phyloP scores from a whole-genome alignment of 2,329 filamentous ascomycete genomes.

The Parastagonospora nodorum region DNA sequence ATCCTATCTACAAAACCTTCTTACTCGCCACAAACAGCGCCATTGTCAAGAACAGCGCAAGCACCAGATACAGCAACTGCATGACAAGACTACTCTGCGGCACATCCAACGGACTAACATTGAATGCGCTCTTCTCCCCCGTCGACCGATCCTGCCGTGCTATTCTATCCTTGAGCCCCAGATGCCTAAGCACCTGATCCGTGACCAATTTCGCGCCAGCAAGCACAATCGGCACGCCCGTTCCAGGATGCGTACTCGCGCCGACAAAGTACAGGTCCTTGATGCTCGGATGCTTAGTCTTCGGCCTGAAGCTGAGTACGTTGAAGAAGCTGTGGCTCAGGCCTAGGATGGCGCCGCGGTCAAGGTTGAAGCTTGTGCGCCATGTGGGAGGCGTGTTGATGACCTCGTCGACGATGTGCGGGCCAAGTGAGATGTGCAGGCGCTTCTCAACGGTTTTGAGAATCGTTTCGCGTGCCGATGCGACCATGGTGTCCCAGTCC shows the following conservation, averaged over 20 bases:
- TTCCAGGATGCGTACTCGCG: constrained; percentile 76
- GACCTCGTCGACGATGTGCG: constrained; percentile 63
- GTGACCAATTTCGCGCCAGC: constrained; percentile 69
- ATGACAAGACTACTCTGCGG: constrained; percentile 11
- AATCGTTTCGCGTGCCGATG: constrained; percentile 64
- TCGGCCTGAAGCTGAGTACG: constrained; percentile 68
- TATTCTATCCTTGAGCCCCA: constrained; percentile 25
- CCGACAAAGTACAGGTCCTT: constrained; percentile 71
- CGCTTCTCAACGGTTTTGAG: constrained; percentile 64
- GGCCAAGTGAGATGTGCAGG: constrained; percentile 60
- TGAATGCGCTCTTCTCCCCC: not conserved
- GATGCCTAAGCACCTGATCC: constrained; percentile 56
- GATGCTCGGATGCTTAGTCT: constrained; percentile 59
- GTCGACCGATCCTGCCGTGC: constrained; percentile 44
- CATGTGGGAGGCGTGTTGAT: constrained; percentile 70
- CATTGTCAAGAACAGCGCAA: constrained; percentile 7
- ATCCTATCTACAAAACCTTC: not conserved
- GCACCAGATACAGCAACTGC: constrained; percentile 23
- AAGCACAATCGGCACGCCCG: constrained; percentile 74
- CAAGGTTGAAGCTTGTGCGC: constrained; percentile 72
- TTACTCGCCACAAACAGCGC: not conserved
- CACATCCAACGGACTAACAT: constrained; percentile 20
- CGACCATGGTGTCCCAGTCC: constrained; percentile 67
- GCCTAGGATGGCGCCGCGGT: constrained; percentile 75
- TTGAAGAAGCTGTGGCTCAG: constrained; percentile 76